Conservation (phyloP, 768 basidiomycete genomes). For the Leucosporidium creatinivorum region DNA sequence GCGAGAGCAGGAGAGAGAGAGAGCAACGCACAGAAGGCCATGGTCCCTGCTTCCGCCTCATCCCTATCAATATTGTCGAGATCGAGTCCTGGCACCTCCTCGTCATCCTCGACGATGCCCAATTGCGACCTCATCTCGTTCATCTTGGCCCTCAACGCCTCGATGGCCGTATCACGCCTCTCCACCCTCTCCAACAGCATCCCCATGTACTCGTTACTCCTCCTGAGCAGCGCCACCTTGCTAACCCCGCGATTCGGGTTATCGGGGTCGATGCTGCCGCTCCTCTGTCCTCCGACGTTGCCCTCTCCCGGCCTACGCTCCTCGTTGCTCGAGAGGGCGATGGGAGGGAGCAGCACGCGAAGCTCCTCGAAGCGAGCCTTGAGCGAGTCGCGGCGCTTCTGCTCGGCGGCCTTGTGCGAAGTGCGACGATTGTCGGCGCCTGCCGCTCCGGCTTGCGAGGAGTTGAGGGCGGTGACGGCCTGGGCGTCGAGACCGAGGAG, state of each 20-base stretch:
- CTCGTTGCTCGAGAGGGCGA: slow-evolving; percentile 27
- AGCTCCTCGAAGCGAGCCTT: slow-evolving; percentile 69
- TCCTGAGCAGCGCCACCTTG: slow-evolving; percentile 37
- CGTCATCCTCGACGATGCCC: slow-evolving; percentile 10
- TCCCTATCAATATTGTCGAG: slow-evolving; percentile 27
- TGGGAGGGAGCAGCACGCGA: slow-evolving; percentile 58
- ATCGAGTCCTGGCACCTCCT: slow-evolving; percentile 21
- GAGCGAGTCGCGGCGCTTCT: slow-evolving; percentile 90
- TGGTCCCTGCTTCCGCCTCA: slow-evolving; percentile 21
- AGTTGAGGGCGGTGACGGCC: slow-evolving; percentile 5
- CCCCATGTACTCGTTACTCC: slow-evolving; percentile 37
- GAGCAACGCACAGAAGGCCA: slow-evolving; percentile 20
- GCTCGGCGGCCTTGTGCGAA: slow-evolving; percentile 84
- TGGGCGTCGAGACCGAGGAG: slow-evolving; percentile 13
- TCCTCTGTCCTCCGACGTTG: slow-evolving; percentile 38
- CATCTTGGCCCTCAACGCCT: slow-evolving; percentile 25
- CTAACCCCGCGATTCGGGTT: slow-evolving; percentile 38
- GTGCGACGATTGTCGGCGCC: slow-evolving; percentile 30
- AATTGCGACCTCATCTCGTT: slow-evolving; percentile 1
- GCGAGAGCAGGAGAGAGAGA: not conserved
- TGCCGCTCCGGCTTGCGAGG: not conserved
- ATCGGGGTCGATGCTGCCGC: slow-evolving; percentile 29
- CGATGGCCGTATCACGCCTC: slow-evolving; percentile 27
- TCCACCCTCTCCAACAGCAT: slow-evolving; percentile 34
- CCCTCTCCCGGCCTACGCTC: slow-evolving; percentile 36